Base-by-base conservation (phyloP, 345 rosid genomes). In the Eucalyptus decipiens region DNA sequence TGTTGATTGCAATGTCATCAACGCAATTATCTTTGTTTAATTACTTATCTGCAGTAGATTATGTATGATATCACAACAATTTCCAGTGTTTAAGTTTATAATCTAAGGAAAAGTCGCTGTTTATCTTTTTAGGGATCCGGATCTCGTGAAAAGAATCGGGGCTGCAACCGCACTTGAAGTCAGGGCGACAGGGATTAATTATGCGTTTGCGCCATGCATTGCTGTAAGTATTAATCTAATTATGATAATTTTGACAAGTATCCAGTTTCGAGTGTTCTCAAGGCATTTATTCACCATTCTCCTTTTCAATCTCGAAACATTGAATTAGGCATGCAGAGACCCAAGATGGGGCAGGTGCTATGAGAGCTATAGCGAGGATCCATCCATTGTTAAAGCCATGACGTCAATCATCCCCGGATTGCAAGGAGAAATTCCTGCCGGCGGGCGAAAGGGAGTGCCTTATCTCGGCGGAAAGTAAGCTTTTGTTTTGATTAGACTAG, bases 141-240 rank as follows among this genome's bases (percentile, higher is more conserved):
- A 91, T 6, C 97, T 96, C 87, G 95, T 93, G 50, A 95, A 93
- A 93, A 94, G 93, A 90, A 97, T 97, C 76, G 99, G 99, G 26
- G 95, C 94, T 67, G 97, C 98, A 23, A 97, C 99, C 6, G 99
- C 99, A 19, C 96, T 94, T 80, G 98, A 97, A 97, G 98, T 96
- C 89, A 93, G 99, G 90, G 99, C 98, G 1, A 95, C 97, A 0
- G 98, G 98, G 72, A 95, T 97, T 54, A 92, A 92, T 83, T 96
- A 96, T 81, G 96, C 48, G 6, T 97, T 97, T 86, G 99, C 99
- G 40, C 99, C 99, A 52, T 96, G 97, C 90, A 91, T 97, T 86
- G 98, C 99, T 81, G 99, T 97, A 93, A 8, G 7, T 37, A 9
- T 26, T 24, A 21, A 60, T 40, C 11, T 34, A 24, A 8, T 6